Evolutionary conservation across 2,329 filamentous ascomycete genomes (phyloP).

Genomic region (Arachnopeziza araneosa): DNA sequence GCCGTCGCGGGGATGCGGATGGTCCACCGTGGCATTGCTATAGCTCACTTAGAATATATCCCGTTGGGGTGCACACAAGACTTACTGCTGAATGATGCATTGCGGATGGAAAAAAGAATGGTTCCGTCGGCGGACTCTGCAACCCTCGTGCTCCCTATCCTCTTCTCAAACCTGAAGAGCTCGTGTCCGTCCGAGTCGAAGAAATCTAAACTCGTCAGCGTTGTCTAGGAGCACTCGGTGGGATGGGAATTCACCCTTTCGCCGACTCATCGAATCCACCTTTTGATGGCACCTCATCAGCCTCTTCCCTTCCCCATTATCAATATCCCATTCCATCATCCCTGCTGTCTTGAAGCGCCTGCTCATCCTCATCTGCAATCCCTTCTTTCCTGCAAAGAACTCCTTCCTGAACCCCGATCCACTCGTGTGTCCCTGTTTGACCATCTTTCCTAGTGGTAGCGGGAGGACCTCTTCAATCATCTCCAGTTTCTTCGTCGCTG

Average conservation of each 20-base stretch:
- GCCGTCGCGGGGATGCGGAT: conserved; percentile 1
- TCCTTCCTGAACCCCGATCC: not conserved
- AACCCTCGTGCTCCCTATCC: not conserved
- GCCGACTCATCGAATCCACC: conserved; percentile 7
- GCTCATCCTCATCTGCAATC: conserved; percentile 13
- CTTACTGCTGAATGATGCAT: not conserved
- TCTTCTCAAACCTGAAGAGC: not conserved
- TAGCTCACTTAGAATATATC: not conserved
- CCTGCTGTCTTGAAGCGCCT: conserved; percentile 7
- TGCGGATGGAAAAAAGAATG: not conserved
- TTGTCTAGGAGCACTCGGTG: not conserved
- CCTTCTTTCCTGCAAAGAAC: conserved; percentile 6
- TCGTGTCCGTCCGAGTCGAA: not conserved
- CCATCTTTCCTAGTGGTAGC: not conserved
- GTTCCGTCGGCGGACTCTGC: not conserved
- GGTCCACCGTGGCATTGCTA: conserved; percentile 13
- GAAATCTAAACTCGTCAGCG: not conserved
- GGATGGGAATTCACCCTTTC: conserved; percentile 6
- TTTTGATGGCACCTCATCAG: conserved; percentile 1
- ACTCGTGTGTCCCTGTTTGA: not conserved
- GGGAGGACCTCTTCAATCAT: not conserved
- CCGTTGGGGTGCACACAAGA: not conserved
- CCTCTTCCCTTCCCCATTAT: not conserved
- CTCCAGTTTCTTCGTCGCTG: not conserved
- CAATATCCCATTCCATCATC: conserved; percentile 13